A percentile compares a stretch with the other conserved stretches of the same genome.
These are phyloP conservation scores for Annona cherimola DNA, from an alignment of 164 flowering plant species.

Conservation along the genomic window DNA sequence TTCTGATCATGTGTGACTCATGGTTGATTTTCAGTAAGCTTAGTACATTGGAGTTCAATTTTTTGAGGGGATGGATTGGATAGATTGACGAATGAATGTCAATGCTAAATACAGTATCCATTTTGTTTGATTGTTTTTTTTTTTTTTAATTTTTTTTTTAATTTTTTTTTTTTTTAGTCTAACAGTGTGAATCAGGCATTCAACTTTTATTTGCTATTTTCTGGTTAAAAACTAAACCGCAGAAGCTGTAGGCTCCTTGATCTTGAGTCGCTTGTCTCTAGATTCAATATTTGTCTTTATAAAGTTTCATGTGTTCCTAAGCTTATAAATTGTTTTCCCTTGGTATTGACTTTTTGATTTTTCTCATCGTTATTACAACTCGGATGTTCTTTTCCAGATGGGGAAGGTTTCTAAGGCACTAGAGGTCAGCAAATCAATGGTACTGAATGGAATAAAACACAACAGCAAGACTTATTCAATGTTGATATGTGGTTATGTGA, in stretches of 20 bases:
- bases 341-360: neutral
- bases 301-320: neutral
- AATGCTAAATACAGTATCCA: neutral
- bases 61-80: neutral
- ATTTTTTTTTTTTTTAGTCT: neutral
- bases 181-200: neutral
- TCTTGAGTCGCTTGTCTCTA: too few relatives aligned
- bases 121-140: too few relatives aligned
- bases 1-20: too few relatives aligned
- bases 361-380: neutral
- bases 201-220: too few relatives aligned
- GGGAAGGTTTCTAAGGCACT: slow-evolving; percentile 87
- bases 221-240: too few relatives aligned
- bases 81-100: too few relatives aligned
- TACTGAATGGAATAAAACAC: slow-evolving; percentile 68
- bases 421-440: slow-evolving; percentile 76
- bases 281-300: too few relatives aligned
- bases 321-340: neutral
- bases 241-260: too few relatives aligned
- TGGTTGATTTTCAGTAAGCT: neutral
- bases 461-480: slow-evolving; percentile 96
- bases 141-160: too few relatives aligned
- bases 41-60: neutral
- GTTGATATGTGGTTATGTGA: slow-evolving; percentile 84
- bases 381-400: slow-evolving; percentile 38